Conservation (phyloP, 345 rosid genomes). For the Rubroshorea leprosula region DNA sequence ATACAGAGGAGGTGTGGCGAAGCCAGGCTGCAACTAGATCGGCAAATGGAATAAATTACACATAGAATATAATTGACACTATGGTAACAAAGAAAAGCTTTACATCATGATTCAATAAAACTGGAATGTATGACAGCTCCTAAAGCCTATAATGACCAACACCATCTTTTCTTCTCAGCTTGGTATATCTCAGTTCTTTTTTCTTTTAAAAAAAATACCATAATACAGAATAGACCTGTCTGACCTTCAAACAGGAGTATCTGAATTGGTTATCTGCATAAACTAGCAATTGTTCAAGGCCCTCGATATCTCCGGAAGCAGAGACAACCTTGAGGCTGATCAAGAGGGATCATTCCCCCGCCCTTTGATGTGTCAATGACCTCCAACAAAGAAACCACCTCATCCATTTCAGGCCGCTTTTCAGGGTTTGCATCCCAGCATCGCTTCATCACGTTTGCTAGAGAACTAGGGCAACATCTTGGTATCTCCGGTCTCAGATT, state of each 20-base stretch:
- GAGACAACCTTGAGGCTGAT: slow-evolving; percentile 78
- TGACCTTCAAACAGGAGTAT: not conserved
- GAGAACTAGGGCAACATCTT: slow-evolving; percentile 87
- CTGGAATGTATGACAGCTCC: slow-evolving; percentile 14
- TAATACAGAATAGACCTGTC: slow-evolving; percentile 9
- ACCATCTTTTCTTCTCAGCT: slow-evolving; percentile 7
- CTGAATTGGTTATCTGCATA: slow-evolving; percentile 9
- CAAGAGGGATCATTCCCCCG: slow-evolving; percentile 93
- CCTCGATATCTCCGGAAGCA: slow-evolving; percentile 86
- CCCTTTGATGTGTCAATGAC: slow-evolving; percentile 84
- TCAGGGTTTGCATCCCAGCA: slow-evolving; percentile 98
- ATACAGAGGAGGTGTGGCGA: slow-evolving; percentile 15
- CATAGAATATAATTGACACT: slow-evolving; percentile 8
- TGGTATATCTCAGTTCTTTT: not conserved
- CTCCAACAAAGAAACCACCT: slow-evolving; percentile 87
- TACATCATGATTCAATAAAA: slow-evolving; percentile 25
- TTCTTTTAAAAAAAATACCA: slow-evolving; percentile 3
- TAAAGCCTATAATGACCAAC: slow-evolving; percentile 14
- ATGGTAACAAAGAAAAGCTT: slow-evolving; percentile 22
- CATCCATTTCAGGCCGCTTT: slow-evolving; percentile 96
- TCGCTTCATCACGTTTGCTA: slow-evolving; percentile 85
- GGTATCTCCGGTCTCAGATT: slow-evolving; percentile 97
- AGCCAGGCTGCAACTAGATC: slow-evolving; percentile 10
- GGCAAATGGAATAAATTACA: slow-evolving; percentile 14
- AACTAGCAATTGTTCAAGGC: slow-evolving; percentile 38